Percentiles rank a stretch among this genome's conserved stretches.
These are phyloP conservation scores for Phytophthora tentaculata DNA, from an alignment of 352 stramenopile species.

Conservation along the genomic window DNA sequence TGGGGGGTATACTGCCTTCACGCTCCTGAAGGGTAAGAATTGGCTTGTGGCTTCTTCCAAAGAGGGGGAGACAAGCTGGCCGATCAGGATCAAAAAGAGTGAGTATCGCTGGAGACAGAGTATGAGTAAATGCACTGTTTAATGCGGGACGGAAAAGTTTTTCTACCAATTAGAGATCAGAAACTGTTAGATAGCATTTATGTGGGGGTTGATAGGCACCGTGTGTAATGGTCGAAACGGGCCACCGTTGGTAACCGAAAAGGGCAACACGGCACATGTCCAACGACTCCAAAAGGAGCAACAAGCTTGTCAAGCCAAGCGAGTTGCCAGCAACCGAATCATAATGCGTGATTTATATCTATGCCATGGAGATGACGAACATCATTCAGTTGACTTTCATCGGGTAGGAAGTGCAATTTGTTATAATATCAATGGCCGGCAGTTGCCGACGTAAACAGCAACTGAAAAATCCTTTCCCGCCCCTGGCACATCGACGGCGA, in stretches of 20 bases:
- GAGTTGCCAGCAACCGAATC: not conserved
- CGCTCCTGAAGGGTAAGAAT: conserved; percentile 20
- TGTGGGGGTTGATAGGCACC: not conserved
- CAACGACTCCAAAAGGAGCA: conserved; percentile 11
- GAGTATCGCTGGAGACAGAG: not conserved
- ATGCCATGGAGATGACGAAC: conserved; percentile 19
- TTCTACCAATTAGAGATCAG: conserved; percentile 9
- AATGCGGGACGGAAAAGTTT: not conserved
- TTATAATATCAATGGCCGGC: not conserved
- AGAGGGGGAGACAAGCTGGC: conserved; percentile 21
- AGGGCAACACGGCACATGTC: conserved; percentile 9
- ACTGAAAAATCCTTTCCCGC: conserved; percentile 18
- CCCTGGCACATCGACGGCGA: conserved; percentile 9
- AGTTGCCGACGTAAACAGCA: conserved; percentile 25
- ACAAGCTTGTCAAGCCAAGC: not conserved
- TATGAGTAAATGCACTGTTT: conserved; percentile 1
- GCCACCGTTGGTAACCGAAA: conserved; percentile 29
- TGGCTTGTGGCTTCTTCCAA: conserved; percentile 27
- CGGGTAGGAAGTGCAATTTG: conserved; percentile 1
- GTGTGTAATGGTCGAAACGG: conserved; percentile 35
- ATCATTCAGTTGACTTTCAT: not conserved
- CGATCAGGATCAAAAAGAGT: conserved; percentile 23
- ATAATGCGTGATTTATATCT: not conserved
- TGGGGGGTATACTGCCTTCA: conserved; percentile 14
- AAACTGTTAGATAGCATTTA: not conserved